Evolutionary conservation across 495 filamentous ascomycete genomes (phyloP), one percentile per base, ranked within the genome.

Genomic region (Physcia stellaris): DNA sequence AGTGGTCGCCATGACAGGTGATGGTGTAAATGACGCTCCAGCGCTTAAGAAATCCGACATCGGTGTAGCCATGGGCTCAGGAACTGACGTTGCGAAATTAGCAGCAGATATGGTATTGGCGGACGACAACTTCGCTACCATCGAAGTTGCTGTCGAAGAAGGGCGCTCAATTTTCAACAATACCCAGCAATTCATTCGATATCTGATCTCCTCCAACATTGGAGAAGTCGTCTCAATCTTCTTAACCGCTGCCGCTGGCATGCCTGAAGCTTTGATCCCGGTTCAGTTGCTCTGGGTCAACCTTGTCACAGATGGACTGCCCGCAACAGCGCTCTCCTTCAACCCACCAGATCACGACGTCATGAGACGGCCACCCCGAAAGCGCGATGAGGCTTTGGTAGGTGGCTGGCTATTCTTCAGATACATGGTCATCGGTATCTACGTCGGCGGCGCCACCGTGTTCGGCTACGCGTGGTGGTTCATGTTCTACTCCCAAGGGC

Each of bases 401-500:
- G 75, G 83, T 32, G 83, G 86, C 39, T 99, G 92, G 92, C 64
- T 99, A 17, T 88, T 99, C 64, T 92, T 96, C 71, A 75, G 92
- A 26, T 99, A 99, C 61, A 73, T 99, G 70, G 79, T 96, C 18
- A 87, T 99, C 51, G 92, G 92, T 24, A 81, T 70, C 6, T 99
- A 96, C 45, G 92, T 99, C 39, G 92, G 92, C 49, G 72, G 78
- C 23, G 92, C 92, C 29, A 99, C 92, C 5, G 92, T 99, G 2
- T 86, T 82, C 55, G 92, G 92, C 23, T 99, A 99, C 56, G 88
- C 86, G 19, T 99, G 92, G 92, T 96, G 86, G 85, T 99, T 99
- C 67, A 82, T 96, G 77, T 94, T 83, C 66, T 85, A 96, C 60
- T 63, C 77, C 20, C 80, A 83, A 45, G 92, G 92, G 0, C 92